phyloP scores from a whole-genome alignment of 2,329 filamentous ascomycete genomes.

The Verticillium dahliae region DNA sequence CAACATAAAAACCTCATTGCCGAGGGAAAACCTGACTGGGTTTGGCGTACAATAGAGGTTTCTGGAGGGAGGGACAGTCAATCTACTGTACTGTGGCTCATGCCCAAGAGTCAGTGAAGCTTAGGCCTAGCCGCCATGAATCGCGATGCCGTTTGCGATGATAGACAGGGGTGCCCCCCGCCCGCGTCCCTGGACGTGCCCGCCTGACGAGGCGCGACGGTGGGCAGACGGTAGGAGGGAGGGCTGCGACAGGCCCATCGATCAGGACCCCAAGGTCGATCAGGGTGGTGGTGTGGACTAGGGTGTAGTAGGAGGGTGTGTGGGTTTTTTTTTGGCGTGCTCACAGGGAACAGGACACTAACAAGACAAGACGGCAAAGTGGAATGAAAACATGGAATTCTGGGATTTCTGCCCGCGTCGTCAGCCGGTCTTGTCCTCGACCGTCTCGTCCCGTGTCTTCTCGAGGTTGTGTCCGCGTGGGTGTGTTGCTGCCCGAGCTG shows the following conservation, averaged over 20 bases:
- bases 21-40: neutral
- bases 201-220: neutral
- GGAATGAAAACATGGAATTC: conserved; percentile 3
- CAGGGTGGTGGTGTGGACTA: neutral
- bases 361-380: neutral
- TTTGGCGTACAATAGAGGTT: neutral
- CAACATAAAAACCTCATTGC: neutral
- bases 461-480: neutral
- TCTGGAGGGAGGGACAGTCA: neutral
- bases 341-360: neutral
- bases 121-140: neutral
- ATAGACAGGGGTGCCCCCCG: neutral
- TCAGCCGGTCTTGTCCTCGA: neutral
- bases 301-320: neutral
- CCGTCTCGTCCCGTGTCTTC: neutral
- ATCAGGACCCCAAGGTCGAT: neutral
- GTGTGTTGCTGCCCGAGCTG: neutral
- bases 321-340: neutral
- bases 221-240: neutral
- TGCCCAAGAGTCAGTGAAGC: neutral
- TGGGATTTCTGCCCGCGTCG: neutral
- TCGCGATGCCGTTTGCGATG: neutral
- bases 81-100: neutral
- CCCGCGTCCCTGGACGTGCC: neutral
- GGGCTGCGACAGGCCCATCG: neutral